Percentiles rank a stretch among this genome's conserved stretches.
Evolutionary conservation across 768 basidiomycete genomes (phyloP).

Genomic region (Lenzites betulinus): DNA sequence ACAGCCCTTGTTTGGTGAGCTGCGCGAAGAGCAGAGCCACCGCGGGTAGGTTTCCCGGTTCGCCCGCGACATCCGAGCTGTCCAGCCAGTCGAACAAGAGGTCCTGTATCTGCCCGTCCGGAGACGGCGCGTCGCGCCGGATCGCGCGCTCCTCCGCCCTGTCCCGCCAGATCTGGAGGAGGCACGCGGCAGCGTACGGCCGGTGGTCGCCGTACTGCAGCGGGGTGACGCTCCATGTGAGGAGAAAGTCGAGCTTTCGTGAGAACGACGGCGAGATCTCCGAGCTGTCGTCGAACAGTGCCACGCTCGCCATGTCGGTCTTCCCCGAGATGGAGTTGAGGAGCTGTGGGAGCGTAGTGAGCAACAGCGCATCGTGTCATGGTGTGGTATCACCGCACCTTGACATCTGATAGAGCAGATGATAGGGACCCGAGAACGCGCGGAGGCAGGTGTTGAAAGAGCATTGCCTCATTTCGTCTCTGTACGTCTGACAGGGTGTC

Average conservation of each 20-base stretch:
- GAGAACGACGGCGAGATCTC: conserved; percentile 47
- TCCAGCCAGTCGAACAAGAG: conserved; percentile 84
- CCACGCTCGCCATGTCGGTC: conserved; percentile 58
- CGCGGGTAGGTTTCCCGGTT: conserved; percentile 54
- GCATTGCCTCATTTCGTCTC: conserved; percentile 78
- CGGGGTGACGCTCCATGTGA: conserved; percentile 81
- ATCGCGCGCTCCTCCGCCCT: conserved; percentile 63
- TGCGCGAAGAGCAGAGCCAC: conserved; percentile 72
- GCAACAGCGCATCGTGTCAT: too few relatives aligned
- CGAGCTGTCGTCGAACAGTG: conserved; percentile 56
- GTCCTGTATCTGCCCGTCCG: conserved; percentile 69
- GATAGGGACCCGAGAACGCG: conserved; percentile 61
- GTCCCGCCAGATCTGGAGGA: conserved; percentile 64
- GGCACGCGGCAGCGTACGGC: conserved; percentile 70
- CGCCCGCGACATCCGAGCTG: conserved; percentile 58
- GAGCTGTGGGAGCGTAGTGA: conserved; percentile 43
- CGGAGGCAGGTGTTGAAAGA: conserved; percentile 67
- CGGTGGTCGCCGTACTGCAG: conserved; percentile 84
- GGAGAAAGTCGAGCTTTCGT: conserved; percentile 71
- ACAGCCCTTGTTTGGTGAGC: conserved; percentile 67
- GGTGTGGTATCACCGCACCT: conserved; percentile 33
- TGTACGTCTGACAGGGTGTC: conserved; percentile 71
- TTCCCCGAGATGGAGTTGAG: conserved; percentile 74
- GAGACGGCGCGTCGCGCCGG: conserved; percentile 60
- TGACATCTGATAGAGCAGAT: conserved; percentile 59